Evolutionary conservation across 2,329 filamentous ascomycete species (phyloP), one percentile per base, ranked within the genome.

Genomic region (Botrytis squamosa): DNA sequence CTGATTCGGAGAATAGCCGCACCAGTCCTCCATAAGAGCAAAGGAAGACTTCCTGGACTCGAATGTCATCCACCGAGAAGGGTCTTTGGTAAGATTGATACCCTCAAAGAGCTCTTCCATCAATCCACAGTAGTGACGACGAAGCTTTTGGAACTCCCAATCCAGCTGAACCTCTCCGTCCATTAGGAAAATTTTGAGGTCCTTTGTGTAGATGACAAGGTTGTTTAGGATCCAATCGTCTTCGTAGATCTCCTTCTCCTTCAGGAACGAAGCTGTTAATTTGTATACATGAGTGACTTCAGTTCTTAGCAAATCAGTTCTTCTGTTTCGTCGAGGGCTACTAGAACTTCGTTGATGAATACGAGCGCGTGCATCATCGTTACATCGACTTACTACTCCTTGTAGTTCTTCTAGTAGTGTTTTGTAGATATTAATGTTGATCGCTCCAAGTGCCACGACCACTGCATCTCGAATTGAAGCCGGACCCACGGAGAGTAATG

Each of bases 11-110:
- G 95, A 97, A 81, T 97, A 98, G 3, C 96, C 96, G 81, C 96
- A 99, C 97, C 97, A 99, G 77, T 98, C 95, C 83, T 99, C 96
- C 95, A 99, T 98, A 66, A 99, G 85, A 0, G 95, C 91, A 80
- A 99, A 99, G 0, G 95, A 93, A 8, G 96, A 98, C 81, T 98
- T 97, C 59, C 97, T 88, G 20, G 95, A 93, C 81, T 99, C 96
- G 80, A 99, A 99, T 0, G 96, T 95, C 89, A 99, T 96, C 95
- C 96, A 99, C 46, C 94, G 89, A 7, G 93, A 91, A 2, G 94
- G 92, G 75, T 98, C 93, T 75, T 90, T 91, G 0, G 94, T 94
- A 70, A 91, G 89, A 78, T 95, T 96, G 78, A 98, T 94, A 9
- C 93, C 94, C 78, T 97, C 93, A 77, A 97, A 99, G 0, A 99